Percentiles rank a stretch among this genome's conserved stretches.
phyloP scores from a whole-genome alignment of 1,284 basidiomycete genomes.

The Cutaneotrichosporon sp. region DNA sequence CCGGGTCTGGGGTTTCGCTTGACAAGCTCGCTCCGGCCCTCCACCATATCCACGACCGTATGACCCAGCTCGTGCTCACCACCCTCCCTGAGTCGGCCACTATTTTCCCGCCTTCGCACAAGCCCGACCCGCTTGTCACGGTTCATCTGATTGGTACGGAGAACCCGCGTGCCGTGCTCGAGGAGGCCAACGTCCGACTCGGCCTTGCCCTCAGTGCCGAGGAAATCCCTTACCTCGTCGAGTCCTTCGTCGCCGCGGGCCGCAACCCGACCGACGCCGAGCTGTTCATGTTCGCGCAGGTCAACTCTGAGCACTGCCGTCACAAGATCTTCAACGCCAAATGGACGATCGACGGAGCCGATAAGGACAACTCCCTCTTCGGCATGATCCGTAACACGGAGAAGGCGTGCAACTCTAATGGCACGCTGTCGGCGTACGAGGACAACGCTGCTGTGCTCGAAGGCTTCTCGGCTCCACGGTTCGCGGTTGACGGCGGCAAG shows the following conservation, averaged over 20 bases:
- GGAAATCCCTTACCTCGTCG: slow-evolving; percentile 89
- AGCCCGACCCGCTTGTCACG: slow-evolving; percentile 64
- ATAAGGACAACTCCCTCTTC: slow-evolving; percentile 77
- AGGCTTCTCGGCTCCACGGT: slow-evolving; percentile 73
- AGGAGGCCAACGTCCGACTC: slow-evolving; percentile 72
- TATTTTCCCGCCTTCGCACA: slow-evolving; percentile 62
- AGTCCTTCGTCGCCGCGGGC: slow-evolving; percentile 72
- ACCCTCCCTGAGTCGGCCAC: slow-evolving; percentile 57
- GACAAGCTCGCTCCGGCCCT: slow-evolving; percentile 54
- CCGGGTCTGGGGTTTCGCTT: slow-evolving; percentile 45
- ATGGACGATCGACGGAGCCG: slow-evolving; percentile 78
- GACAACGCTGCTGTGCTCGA: slow-evolving; percentile 96
- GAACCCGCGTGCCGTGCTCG: slow-evolving; percentile 57
- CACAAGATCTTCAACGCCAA: slow-evolving; percentile 99
- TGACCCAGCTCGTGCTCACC: slow-evolving; percentile 78
- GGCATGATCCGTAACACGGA: slow-evolving; percentile 99
- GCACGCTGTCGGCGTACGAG: slow-evolving; percentile 94
- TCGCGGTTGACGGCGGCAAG: slow-evolving; percentile 54
- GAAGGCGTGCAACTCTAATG: slow-evolving; percentile 59
- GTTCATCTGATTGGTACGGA: slow-evolving; percentile 57
- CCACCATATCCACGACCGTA: slow-evolving; percentile 81
- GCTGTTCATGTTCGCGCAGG: slow-evolving; percentile 99
- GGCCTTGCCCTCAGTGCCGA: slow-evolving; percentile 86
- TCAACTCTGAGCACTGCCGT: slow-evolving; percentile 98
- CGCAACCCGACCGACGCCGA: slow-evolving; percentile 94